Base-by-base conservation (phyloP, 2,329 filamentous ascomycete genomes). In the Beauveria brongniartii region DNA sequence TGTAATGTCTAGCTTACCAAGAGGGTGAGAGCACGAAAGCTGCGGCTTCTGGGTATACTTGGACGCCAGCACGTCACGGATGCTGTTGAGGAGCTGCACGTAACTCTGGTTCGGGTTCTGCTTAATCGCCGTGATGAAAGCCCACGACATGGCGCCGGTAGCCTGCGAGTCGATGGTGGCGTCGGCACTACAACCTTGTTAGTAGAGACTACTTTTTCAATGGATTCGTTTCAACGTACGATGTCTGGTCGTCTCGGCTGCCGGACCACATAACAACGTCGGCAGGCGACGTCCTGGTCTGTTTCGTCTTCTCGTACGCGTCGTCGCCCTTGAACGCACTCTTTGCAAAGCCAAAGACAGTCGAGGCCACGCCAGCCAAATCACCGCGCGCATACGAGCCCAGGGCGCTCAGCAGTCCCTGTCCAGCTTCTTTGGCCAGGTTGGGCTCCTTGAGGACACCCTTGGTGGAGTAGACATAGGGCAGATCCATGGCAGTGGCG, bases 221-320 rank as follows among this genome's bases (percentile, higher is more conserved):
- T 74, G 77, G 88, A 12, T 34, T 34, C 9, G 9, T 5, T 12
- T 6, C 1, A 37, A 73, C 75, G 68, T 63, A 78, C 87, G 89
- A 92, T 67, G 94, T 99, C 76, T 97, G 94, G 64, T 88, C 85
- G 71, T 99, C 94, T 76, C 96, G 97, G 78, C 91, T 95, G 61
- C 94, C 94, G 63, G 91, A 96, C 89, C 92, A 96, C 90, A 97
- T 96, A 72, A 99, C 85, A 37, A 99, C 94, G 74, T 99, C 94
- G 46, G 94, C 94, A 1, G 92, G 88, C 59, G 89, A 94, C 18
- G 94, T 97, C 78, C 95, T 95, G 47, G 93, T 97, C 66, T 89
- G 83, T 71, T 91, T 81, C 64, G 92, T 90, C 72, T 86, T 87
- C 75, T 95, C 83, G 74, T 92, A 88, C 20, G 88, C 87, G 41